These are phyloP conservation scores for Recurvomyces mirabilis DNA, from an alignment of 495 filamentous ascomycete species.

Conservation along the genomic window DNA sequence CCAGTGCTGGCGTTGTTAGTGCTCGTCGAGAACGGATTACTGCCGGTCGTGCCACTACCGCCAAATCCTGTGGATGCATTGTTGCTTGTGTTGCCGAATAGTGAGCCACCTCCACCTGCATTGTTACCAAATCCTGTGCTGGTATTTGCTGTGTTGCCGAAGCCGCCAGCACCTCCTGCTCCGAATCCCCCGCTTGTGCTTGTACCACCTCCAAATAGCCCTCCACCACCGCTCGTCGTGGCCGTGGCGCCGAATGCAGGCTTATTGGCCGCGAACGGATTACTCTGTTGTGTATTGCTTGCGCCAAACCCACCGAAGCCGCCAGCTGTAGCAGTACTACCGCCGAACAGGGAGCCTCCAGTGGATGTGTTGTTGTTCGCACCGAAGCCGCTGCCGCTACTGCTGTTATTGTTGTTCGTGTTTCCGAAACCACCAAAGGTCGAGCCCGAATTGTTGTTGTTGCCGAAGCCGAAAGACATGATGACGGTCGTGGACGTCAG, in stretches of 20 bases:
- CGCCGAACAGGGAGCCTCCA: slow-evolving; percentile 18
- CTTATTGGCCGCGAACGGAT: slow-evolving; percentile 26
- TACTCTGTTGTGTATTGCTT: slow-evolving; percentile 25
- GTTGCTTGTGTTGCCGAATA: slow-evolving; percentile 31
- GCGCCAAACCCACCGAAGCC: slow-evolving; percentile 17
- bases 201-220: slow-evolving; percentile 39
- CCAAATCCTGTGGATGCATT: slow-evolving; percentile 36
- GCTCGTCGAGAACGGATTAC: slow-evolving; percentile 7
- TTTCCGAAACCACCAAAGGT: slow-evolving; percentile 38
- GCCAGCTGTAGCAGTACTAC: slow-evolving; percentile 13
- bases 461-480: slow-evolving; percentile 38
- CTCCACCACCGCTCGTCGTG: slow-evolving; percentile 32
- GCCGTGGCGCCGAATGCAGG: slow-evolving; percentile 15
- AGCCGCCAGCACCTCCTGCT: slow-evolving; percentile 33
- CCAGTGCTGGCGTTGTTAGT: slow-evolving; percentile 11
- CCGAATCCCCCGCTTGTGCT: slow-evolving; percentile 34
- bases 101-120: slow-evolving; percentile 30
- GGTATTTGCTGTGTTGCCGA: slow-evolving; percentile 35
- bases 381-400: slow-evolving; percentile 41
- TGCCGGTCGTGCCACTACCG: slow-evolving; percentile 23
- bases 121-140: slow-evolving; percentile 36
- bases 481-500: slow-evolving; percentile 24
- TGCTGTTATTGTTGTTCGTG: slow-evolving; percentile 37
- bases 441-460: slow-evolving; percentile 17
- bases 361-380: slow-evolving; percentile 37